Percentiles rank a stretch among this genome's conserved stretches.
Conservation (phyloP, 2,329 filamentous ascomycete genomes). For the Phyllosticta paracitricarpa region DNA sequence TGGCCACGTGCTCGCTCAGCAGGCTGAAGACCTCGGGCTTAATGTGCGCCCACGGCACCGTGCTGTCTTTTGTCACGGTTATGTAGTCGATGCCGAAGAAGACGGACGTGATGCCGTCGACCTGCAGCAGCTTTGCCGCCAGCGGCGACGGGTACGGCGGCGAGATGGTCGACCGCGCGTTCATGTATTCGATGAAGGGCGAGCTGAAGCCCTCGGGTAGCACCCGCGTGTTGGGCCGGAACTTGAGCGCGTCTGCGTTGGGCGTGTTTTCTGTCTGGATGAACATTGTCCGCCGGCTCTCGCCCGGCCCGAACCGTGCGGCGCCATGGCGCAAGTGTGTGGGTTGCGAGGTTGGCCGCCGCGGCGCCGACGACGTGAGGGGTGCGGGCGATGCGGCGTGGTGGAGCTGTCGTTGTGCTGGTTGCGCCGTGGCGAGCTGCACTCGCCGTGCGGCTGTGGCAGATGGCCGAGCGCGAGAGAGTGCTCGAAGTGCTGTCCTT, state of each 20-base stretch:
- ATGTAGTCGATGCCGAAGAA: constrained; percentile 96
- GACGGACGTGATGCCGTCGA: constrained; percentile 88
- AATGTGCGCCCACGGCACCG: constrained; percentile 87
- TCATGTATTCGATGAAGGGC: constrained; percentile 85
- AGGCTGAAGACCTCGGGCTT: constrained; percentile 92
- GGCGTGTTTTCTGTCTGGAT: constrained; percentile 95
- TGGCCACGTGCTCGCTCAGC: constrained; percentile 85
- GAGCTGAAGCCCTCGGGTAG: constrained; percentile 64
- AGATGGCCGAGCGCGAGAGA: constrained; percentile 18
- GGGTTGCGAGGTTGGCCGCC: constrained; percentile 21
- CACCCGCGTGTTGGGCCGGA: constrained; percentile 80
- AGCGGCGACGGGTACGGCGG: constrained; percentile 86
- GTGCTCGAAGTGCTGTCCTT: constrained; percentile 20
- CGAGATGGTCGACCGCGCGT: constrained; percentile 75
- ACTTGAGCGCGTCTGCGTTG: constrained; percentile 91
- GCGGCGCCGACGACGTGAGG: constrained; percentile 20
- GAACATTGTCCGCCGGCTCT: constrained; percentile 65
- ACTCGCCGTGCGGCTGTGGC: constrained; percentile 14
- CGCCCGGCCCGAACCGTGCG: not conserved
- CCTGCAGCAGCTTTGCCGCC: constrained; percentile 79
- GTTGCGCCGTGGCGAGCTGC: constrained; percentile 13
- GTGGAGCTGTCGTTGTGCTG: constrained; percentile 26
- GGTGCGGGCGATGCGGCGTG: constrained; percentile 22
- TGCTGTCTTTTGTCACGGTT: constrained; percentile 82
- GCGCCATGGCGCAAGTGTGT: constrained; percentile 14